These are phyloP conservation scores for Zanthoxylum bungeanum DNA, from an alignment of 345 rosid species.

Conservation along the genomic window DNA sequence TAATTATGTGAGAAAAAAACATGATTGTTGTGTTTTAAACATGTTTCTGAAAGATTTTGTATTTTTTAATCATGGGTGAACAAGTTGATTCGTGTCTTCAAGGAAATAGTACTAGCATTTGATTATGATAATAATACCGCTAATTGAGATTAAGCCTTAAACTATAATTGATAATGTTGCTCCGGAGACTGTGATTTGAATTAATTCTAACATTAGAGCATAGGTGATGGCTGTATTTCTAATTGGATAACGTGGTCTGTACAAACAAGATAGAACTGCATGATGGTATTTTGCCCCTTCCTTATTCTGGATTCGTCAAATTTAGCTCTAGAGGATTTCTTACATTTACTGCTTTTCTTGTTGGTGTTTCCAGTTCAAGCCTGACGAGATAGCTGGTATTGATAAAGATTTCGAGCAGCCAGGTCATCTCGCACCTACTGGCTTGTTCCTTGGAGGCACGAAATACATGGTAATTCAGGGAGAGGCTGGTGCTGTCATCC, in stretches of 20 bases:
- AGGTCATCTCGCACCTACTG: constrained; percentile 78
- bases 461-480: constrained; percentile 92
- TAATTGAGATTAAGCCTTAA: not conserved
- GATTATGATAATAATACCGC: not conserved
- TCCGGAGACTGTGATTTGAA: not conserved
- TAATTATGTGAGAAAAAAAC: not conserved
- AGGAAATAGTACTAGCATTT: too few relatives aligned
- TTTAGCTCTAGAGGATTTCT: not conserved
- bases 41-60: not conserved
- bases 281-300: not conserved
- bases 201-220: not conserved
- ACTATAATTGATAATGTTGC: too few relatives aligned
- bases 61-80: too few relatives aligned
- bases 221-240: not conserved
- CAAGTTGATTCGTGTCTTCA: too few relatives aligned
- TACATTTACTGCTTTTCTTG: not conserved
- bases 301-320: not conserved
- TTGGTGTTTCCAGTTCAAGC: constrained; percentile 45
- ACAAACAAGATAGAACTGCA: not conserved
- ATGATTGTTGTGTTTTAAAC: too few relatives aligned
- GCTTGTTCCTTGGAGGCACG: constrained; percentile 55
- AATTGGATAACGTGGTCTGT: not conserved
- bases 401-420: constrained; percentile 78
- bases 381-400: constrained; percentile 48
- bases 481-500: constrained; percentile 75